Percentiles rank a stretch among this genome's conserved stretches.
phyloP scores from a whole-genome alignment of 192 early-diverging fungal genomes.

The Diversispora eburnea region DNA sequence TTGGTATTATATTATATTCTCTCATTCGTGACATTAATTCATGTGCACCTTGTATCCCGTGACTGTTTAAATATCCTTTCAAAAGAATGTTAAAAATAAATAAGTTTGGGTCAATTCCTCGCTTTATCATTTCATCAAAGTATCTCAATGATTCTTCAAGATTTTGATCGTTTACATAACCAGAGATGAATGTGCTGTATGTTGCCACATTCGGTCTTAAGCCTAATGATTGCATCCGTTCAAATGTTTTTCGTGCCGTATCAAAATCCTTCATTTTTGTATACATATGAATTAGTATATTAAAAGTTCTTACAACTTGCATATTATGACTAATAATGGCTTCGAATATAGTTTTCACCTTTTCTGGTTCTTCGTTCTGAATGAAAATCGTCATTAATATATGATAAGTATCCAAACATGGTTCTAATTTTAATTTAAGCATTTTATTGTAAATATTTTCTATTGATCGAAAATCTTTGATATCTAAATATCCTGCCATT shows the following conservation, averaged over 20 bases:
- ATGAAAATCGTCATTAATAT: constrained; percentile 12
- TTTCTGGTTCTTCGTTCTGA: not conserved
- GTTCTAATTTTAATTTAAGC: constrained; percentile 9
- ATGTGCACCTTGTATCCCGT: not conserved
- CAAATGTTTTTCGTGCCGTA: not conserved
- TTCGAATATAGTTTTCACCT: not conserved
- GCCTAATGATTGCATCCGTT: not conserved
- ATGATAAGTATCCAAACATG: constrained; percentile 14
- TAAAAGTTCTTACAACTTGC: constrained; percentile 11
- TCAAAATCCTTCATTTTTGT: constrained; percentile 9
- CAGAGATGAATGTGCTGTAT: constrained; percentile 21
- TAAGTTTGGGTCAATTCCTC: constrained; percentile 18
- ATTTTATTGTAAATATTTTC: constrained; percentile 19
- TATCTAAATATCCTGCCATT: constrained; percentile 15
- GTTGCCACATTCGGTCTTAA: constrained; percentile 15
- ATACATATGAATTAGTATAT: constrained; percentile 22
- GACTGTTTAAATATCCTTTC: constrained; percentile 5
- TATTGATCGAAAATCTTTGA: not conserved
- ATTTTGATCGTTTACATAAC: constrained; percentile 5
- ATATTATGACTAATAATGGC: not conserved
- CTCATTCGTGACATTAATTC: constrained; percentile 10
- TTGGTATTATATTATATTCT: constrained; percentile 1
- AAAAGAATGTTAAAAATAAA: constrained; percentile 21
- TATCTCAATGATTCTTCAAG: constrained; percentile 9
- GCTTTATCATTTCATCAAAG: constrained; percentile 16